A percentile compares a stretch with the other conserved stretches of the same genome.
Conservation (phyloP, 306 rosid species). For the Prunus mongolica region DNA sequence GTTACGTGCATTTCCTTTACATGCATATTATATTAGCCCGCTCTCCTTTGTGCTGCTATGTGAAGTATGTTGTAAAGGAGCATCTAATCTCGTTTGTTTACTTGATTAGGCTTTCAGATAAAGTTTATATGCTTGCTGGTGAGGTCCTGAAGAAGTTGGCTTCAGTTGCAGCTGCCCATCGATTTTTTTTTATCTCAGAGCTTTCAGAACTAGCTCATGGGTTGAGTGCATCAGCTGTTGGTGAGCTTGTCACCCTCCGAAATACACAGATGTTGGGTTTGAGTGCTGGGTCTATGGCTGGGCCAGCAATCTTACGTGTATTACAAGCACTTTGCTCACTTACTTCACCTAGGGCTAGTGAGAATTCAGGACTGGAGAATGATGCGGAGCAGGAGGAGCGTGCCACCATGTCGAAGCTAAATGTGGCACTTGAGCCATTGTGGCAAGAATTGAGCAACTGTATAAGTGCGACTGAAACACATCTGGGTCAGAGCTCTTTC, state of each 20-base stretch:
- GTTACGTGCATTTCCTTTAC: not conserved
- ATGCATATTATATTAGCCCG: not conserved
- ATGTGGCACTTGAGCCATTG: slow-evolving; percentile 83
- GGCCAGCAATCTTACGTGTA: slow-evolving; percentile 91
- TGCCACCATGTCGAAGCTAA: slow-evolving; percentile 77
- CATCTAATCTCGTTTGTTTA: slow-evolving; percentile 33
- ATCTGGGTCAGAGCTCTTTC: slow-evolving; percentile 69
- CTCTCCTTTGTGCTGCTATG: slow-evolving; percentile 1
- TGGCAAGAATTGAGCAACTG: slow-evolving; percentile 96
- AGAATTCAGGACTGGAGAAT: slow-evolving; percentile 41
- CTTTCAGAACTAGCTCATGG: slow-evolving; percentile 76
- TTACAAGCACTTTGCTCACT: slow-evolving; percentile 85
- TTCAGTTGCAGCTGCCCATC: slow-evolving; percentile 63
- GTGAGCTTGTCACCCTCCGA: slow-evolving; percentile 84
- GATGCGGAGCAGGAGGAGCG: slow-evolving; percentile 72
- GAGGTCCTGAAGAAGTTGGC: slow-evolving; percentile 94
- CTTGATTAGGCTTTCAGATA: slow-evolving; percentile 84
- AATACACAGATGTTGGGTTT: slow-evolving; percentile 90
- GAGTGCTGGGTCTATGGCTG: slow-evolving; percentile 98
- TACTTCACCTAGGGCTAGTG: slow-evolving; percentile 41
- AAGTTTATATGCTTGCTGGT: slow-evolving; percentile 77
- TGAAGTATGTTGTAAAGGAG: not conserved
- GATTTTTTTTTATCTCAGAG: slow-evolving; percentile 67
- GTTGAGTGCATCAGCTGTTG: slow-evolving; percentile 81
- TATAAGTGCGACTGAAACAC: slow-evolving; percentile 87